Evolutionary conservation across 129 eudicot genomes (phyloP), one percentile per base, ranked within the genome.

Genomic region (Artemisia annua): DNA sequence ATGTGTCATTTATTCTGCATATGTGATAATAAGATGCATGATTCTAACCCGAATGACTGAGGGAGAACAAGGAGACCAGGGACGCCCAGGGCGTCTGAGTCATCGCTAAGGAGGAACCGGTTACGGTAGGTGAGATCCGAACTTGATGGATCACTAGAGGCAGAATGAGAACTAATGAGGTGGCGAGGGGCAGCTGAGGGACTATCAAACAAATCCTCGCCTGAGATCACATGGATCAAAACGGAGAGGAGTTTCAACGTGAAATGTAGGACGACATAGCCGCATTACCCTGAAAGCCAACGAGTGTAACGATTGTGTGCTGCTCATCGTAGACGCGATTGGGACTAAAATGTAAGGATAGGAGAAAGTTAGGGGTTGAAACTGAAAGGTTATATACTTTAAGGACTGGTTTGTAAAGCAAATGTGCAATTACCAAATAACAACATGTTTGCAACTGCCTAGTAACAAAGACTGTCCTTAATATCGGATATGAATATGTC

Each of bases 211-310:
- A 87, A 46, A 68, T 94, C 98, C 63, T 94, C 98, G 17, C 97
- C 97, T 69, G 63, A 94, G 92, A 86, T 94, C 97, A 76, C 77
- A 76, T 3, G 89, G 91, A 62, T 94, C 97, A 78, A 90, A 90
- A 8, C 83, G 86, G 65, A 94, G 96, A 51, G 98, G 97, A 18
- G 87, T 84, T 46, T 90, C 97, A 11, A 88, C 89, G 77, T 94
- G 97, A 55, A 94, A 85, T 14, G 97, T 84, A 6, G 97, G 98
- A 3, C 96, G 87, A 82, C 98, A 94, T 26, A 94, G 70, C 22
- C 98, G 79, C 98, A 94, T 94, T 35, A 94, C 98, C 56, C 97
- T 75, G 89, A 90, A 94, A 2, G 98, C 98, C 72, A 94, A 83
- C 5, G 98, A 88, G 88, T 94, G 98, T 56, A 78, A 50, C 18